Evolutionary conservation across 2,329 filamentous ascomycete species (phyloP).

Genomic region (Sporothrix phasma): DNA sequence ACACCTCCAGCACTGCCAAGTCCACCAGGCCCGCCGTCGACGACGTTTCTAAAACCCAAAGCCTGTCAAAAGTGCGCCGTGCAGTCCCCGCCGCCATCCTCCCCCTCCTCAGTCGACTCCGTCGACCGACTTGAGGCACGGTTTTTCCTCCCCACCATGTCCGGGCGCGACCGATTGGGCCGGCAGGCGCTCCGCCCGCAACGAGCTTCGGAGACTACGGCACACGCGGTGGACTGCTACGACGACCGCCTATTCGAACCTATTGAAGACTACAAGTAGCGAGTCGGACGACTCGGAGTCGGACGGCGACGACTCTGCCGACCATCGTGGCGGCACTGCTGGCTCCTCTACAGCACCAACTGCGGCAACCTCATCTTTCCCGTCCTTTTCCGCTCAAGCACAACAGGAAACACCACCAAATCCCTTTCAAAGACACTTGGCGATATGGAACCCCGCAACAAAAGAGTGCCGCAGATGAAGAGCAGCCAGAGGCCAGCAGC

Average conservation of each 20-base stretch:
- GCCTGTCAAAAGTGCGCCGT: slow-evolving; percentile 57
- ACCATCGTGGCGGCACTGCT: slow-evolving; percentile 20
- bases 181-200: background rate
- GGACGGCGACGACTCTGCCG: slow-evolving; percentile 25
- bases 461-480: slow-evolving; percentile 21
- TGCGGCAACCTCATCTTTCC: background rate
- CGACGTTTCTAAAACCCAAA: slow-evolving; percentile 36
- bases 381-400: slow-evolving; percentile 20
- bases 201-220: background rate
- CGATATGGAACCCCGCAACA: slow-evolving; percentile 36
- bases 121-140: slow-evolving; percentile 27
- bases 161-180: slow-evolving; percentile 6
- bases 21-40: slow-evolving; percentile 27
- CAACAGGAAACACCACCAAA: slow-evolving; percentile 29
- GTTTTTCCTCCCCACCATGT: slow-evolving; percentile 25
- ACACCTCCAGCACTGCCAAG: slow-evolving; percentile 25
- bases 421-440: slow-evolving; percentile 46
- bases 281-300: slow-evolving; percentile 22
- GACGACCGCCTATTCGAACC: slow-evolving; percentile 14
- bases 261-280: slow-evolving; percentile 24
- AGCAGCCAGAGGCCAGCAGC: slow-evolving; percentile 21
- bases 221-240: background rate
- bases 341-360: background rate
- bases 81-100: slow-evolving; percentile 53
- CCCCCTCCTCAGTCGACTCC: slow-evolving; percentile 46